Percentiles rank a stretch among this genome's conserved stretches.
Evolutionary conservation across 352 stramenopile genomes (phyloP).

Genomic region (Pythium aristosporum): DNA sequence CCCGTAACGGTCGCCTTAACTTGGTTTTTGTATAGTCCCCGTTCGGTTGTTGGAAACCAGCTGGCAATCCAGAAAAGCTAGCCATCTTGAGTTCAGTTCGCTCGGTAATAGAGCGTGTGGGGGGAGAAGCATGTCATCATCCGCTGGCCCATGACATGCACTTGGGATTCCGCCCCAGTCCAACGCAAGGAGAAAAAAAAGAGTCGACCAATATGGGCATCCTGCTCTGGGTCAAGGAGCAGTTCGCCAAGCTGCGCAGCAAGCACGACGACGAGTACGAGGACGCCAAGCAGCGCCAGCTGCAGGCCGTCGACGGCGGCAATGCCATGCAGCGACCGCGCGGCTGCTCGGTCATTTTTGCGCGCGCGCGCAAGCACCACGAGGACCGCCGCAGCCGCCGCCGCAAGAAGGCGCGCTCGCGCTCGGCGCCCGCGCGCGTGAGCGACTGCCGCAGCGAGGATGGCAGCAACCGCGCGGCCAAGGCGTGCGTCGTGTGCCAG

Average conservation of each 20-base stretch:
- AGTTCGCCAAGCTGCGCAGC: constrained; percentile 28
- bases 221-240: constrained; percentile 27
- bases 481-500: constrained; percentile 20
- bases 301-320: constrained; percentile 19
- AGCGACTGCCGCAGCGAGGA: constrained; percentile 13
- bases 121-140: constrained; percentile 12
- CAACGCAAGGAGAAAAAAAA: constrained; percentile 1
- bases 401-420: constrained; percentile 20
- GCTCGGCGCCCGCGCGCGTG: constrained; percentile 13
- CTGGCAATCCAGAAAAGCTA: constrained; percentile 21
- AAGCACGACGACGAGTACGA: constrained; percentile 17
- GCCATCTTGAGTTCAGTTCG: constrained; percentile 22
- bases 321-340: constrained; percentile 3
- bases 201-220: constrained; percentile 20
- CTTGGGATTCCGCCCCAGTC: constrained; percentile 28
- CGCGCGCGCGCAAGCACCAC: constrained; percentile 25
- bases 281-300: constrained; percentile 14
- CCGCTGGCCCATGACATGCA: constrained; percentile 22
- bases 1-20: neutral
- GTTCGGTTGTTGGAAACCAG: constrained; percentile 11
- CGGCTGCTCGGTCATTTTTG: constrained; percentile 26
- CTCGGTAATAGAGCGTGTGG: constrained; percentile 16
- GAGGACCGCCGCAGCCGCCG: constrained; percentile 8
- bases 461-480: constrained; percentile 3
- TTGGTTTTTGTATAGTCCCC: constrained; percentile 4